Percentiles rank a stretch among this genome's conserved stretches.
Conservation (phyloP, 441 rosid species). For the Raphanus hybrid region DNA sequence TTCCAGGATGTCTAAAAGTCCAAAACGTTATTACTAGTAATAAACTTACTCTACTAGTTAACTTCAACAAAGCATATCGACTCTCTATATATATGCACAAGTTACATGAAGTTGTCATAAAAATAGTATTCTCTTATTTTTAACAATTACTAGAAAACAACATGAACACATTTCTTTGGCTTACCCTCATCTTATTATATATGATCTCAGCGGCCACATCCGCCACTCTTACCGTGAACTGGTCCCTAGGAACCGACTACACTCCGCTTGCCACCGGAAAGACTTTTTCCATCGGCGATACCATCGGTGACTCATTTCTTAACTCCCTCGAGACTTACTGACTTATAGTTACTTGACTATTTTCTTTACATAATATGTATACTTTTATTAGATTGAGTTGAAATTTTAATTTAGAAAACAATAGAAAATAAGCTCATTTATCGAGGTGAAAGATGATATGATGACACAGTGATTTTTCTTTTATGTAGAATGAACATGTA, state of each 20-base stretch:
- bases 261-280: constrained; percentile 66
- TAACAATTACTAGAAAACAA: not conserved
- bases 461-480: not conserved
- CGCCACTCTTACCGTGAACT: constrained; percentile 66
- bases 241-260: constrained; percentile 72
- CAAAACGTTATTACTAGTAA: constrained; percentile 11
- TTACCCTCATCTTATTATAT: constrained; percentile 43
- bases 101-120: not conserved
- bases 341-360: not conserved
- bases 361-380: not conserved
- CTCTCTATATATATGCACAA: not conserved
- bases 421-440: not conserved
- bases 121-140: constrained; percentile 14
- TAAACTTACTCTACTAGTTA: not conserved
- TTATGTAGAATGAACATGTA: constrained; percentile 14
- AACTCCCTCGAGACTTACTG: not conserved
- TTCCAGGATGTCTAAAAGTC: not conserved
- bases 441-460: not conserved
- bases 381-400: constrained; percentile 6
- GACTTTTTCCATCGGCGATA: constrained; percentile 68
- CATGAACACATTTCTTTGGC: constrained; percentile 36
- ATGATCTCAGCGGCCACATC: constrained; percentile 52
- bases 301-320: constrained; percentile 56
- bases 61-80: constrained; percentile 17
- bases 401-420: not conserved